Evolutionary conservation across 1,284 basidiomycete genomes (phyloP), one percentile per base, ranked within the genome.

Genomic region (Pterulicium gracile): DNA sequence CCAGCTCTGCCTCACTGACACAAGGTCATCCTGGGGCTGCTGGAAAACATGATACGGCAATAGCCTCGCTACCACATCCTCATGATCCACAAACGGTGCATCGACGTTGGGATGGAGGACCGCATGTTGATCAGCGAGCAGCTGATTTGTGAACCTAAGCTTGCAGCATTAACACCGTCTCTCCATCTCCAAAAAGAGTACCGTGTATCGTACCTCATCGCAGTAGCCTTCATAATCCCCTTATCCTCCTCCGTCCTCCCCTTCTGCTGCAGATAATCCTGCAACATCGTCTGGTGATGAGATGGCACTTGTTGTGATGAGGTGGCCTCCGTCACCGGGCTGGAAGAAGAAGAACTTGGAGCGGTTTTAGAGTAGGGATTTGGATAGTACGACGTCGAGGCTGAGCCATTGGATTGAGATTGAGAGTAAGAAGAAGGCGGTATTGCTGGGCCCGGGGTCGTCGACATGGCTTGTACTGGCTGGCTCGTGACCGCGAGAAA

Each of bases 31-130:
- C 47, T 62, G 62, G 0, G 84, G 84, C 48, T 84, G 79, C 52
- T 83, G 81, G 53, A 80, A 86, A 45, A 88, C 62, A 57, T 88
- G 85, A 58, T 84, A 88, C 0, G 85, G 85, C 19, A 88, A 61
- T 14, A 88, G 65, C 44, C 84, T 71, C 14, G 72, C 68, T 18
- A 87, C 66, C 1, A 68, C 79, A 56, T 88, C 86, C 3, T 62
- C 55, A 10, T 68, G 61, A 55, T 83, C 75, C 17, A 54, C 49
- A 54, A 88, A 88, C 1, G 84, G 78, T 0, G 76, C 68, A 46
- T 86, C 81, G 22, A 75, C 67, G 53, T 87, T 78, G 21, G 85
- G 83, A 48, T 75, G 68, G 36, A 77, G 56, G 10, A 73, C 73
- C 13, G 69, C 62, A 32, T 66, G 63, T 46, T 86, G 84, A 60